phyloP scores from a whole-genome alignment of 495 filamentous ascomycete genomes.

The Talaromyces ruber region DNA sequence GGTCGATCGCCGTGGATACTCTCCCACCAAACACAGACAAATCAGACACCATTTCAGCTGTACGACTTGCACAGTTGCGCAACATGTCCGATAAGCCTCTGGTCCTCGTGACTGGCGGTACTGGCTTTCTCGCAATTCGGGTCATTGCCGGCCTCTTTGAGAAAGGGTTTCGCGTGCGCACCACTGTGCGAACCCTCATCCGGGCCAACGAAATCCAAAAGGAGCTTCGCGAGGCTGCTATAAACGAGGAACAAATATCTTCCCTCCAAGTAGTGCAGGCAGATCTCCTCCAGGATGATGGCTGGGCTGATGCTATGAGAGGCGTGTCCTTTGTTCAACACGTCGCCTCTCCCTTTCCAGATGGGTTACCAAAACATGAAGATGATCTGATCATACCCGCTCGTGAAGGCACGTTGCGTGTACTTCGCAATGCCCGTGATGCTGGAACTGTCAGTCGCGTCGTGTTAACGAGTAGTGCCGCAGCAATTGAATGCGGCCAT shows the following conservation, averaged over 20 bases:
- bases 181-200: neutral
- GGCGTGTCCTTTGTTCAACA: conserved; percentile 1
- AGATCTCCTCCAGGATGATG: conserved; percentile 21
- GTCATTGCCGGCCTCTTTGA: neutral
- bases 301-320: conserved; percentile 5
- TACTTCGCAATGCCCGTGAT: neutral
- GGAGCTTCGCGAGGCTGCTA: neutral
- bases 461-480: conserved; percentile 5
- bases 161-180: neutral
- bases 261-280: conserved; percentile 18
- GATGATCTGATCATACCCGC: neutral
- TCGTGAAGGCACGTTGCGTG: conserved; percentile 1
- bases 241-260: neutral
- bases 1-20: too few relatives aligned
- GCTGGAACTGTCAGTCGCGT: neutral
- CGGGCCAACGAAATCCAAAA: neutral
- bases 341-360: conserved; percentile 3
- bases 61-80: neutral
- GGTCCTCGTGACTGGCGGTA: conserved; percentile 4
- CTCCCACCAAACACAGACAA: neutral
- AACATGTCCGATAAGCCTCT: neutral
- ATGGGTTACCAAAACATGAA: neutral
- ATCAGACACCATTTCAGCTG: neutral
- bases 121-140: conserved; percentile 1
- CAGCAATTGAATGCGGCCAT: neutral